Conservation (phyloP, 441 rosid species). For the Croton laevigatus region DNA sequence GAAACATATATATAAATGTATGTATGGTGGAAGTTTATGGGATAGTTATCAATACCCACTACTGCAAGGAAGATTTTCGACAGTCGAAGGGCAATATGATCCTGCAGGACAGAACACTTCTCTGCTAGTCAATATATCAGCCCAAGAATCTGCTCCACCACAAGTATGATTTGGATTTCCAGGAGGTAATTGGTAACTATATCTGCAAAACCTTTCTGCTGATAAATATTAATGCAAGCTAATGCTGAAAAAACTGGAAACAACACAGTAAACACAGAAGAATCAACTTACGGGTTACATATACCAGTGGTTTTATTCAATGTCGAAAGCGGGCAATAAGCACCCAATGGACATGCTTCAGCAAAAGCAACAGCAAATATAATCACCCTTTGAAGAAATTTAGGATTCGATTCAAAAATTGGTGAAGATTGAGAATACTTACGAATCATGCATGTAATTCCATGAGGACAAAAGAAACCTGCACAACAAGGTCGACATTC, state of each 20-base stretch:
- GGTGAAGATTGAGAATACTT: conserved; percentile 30
- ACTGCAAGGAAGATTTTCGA: conserved; percentile 69
- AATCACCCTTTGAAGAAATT: not conserved
- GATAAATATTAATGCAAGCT: conserved; percentile 38
- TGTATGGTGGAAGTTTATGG: conserved; percentile 29
- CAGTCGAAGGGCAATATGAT: conserved; percentile 82
- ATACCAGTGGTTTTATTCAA: conserved; percentile 64
- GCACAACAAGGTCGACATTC: conserved; percentile 69
- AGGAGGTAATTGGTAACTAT: conserved; percentile 75
- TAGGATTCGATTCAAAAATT: not conserved
- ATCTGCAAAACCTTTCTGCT: conserved; percentile 63
- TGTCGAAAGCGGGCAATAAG: conserved; percentile 71
- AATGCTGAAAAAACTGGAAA: conserved; percentile 18
- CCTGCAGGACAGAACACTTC: conserved; percentile 90
- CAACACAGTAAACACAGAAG: conserved; percentile 9
- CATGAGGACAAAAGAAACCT: conserved; percentile 98
- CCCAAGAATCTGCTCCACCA: conserved; percentile 94
- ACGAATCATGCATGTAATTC: conserved; percentile 98
- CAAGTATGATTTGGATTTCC: conserved; percentile 72
- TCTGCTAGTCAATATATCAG: conserved; percentile 63
- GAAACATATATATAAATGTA: conserved; percentile 5
- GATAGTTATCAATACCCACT: conserved; percentile 65
- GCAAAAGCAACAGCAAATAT: not conserved
- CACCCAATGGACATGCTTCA: conserved; percentile 92
- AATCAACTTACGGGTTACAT: conserved; percentile 86